These are phyloP conservation scores for Phoma sp. DNA, from an alignment of 2,329 filamentous ascomycete genomes.

Conservation along the genomic window DNA sequence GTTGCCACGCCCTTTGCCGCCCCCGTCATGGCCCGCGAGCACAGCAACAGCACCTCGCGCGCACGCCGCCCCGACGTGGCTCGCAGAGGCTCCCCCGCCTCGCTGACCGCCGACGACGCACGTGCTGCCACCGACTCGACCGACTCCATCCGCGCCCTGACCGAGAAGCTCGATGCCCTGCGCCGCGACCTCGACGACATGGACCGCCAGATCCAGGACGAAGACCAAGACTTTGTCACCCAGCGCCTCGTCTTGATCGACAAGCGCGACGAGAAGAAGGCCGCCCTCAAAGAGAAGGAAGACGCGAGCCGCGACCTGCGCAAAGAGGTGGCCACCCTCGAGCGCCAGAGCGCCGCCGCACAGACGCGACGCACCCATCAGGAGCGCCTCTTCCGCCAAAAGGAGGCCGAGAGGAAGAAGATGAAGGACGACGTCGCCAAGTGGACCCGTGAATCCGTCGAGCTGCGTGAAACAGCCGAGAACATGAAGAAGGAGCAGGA, in stretches of 20 bases:
- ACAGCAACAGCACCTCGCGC: conserved; percentile 60
- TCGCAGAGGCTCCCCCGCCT: conserved; percentile 77
- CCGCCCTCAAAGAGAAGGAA: conserved; percentile 85
- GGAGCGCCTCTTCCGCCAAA: conserved; percentile 73
- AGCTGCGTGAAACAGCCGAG: conserved; percentile 61
- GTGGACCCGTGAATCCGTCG: conserved; percentile 69
- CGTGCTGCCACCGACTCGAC: conserved; percentile 46
- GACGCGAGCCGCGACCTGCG: conserved; percentile 85
- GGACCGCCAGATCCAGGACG: conserved; percentile 70
- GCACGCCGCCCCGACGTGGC: conserved; percentile 72
- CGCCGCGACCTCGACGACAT: conserved; percentile 84
- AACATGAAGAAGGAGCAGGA: conserved; percentile 52
- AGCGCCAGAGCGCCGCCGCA: conserved; percentile 79
- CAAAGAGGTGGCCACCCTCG: conserved; percentile 78
- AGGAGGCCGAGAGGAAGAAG: conserved; percentile 71
- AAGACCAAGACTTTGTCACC: conserved; percentile 59
- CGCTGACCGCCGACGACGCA: conserved; percentile 50
- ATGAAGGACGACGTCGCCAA: conserved; percentile 72
- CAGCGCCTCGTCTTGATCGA: conserved; percentile 64
- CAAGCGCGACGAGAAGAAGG: conserved; percentile 80
- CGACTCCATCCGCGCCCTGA: conserved; percentile 72
- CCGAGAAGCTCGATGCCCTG: conserved; percentile 78
- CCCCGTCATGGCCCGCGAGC: conserved; percentile 69
- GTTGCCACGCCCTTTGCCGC: conserved; percentile 67
- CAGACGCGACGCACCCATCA: conserved; percentile 81